Conservation (phyloP, 352 stramenopile genomes). For the Phytophthora niederhauseri region DNA sequence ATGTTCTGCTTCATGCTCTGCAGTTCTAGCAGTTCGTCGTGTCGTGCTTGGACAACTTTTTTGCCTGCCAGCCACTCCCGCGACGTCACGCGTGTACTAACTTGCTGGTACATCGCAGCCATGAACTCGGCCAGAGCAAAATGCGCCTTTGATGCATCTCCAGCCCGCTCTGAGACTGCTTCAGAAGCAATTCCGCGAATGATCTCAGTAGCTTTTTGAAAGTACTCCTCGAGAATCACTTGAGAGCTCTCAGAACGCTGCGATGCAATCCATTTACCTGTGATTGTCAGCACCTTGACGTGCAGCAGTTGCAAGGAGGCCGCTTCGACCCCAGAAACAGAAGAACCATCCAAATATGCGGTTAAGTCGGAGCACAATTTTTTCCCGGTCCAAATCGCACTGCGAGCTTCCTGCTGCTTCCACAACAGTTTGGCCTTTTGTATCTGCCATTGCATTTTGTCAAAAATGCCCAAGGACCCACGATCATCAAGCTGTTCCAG, state of each 20-base stretch:
- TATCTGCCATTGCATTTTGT: constrained; percentile 69
- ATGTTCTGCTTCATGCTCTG: constrained; percentile 62
- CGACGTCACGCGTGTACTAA: constrained; percentile 84
- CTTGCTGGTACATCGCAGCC: constrained; percentile 92
- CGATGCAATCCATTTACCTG: constrained; percentile 93
- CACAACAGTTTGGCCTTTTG: constrained; percentile 83
- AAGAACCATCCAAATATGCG: constrained; percentile 29
- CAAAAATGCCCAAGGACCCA: constrained; percentile 39
- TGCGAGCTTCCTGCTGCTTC: constrained; percentile 71
- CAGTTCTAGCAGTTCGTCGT: constrained; percentile 66
- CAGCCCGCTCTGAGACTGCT: constrained; percentile 43
- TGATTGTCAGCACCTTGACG: constrained; percentile 72
- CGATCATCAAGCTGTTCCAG: constrained; percentile 59
- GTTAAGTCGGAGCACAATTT: constrained; percentile 54
- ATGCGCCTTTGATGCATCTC: constrained; percentile 74
- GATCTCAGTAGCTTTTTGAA: constrained; percentile 82
- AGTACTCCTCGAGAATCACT: constrained; percentile 93
- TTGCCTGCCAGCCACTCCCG: constrained; percentile 91
- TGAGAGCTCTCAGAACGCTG: constrained; percentile 93
- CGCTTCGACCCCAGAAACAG: constrained; percentile 10
- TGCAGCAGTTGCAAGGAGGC: constrained; percentile 58
- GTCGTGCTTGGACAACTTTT: constrained; percentile 67
- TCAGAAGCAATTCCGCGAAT: constrained; percentile 51
- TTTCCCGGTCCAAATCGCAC: constrained; percentile 78
- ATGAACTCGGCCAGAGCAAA: constrained; percentile 92